Evolutionary conservation across 2,329 filamentous ascomycete genomes (phyloP).

Genomic region (Ploettnerulaceae sp.): DNA sequence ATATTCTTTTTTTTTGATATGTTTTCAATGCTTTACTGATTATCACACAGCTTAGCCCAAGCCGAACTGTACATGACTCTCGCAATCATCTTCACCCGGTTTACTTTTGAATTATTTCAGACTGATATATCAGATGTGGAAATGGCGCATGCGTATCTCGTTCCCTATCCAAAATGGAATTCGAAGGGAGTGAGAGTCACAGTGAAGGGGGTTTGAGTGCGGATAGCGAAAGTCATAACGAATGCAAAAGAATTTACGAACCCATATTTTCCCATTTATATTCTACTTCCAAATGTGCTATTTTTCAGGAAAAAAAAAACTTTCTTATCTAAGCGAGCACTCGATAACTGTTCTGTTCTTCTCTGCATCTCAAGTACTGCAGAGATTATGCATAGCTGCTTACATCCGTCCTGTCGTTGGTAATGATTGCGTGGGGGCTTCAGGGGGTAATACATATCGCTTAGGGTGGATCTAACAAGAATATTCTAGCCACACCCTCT

Average conservation of each 20-base stretch:
- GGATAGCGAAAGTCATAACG: neutral
- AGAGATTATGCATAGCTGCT: neutral
- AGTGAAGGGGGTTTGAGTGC: constrained; percentile 1
- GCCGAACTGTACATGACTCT: constrained; percentile 13
- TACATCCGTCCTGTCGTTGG: neutral
- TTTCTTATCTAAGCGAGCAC: too few relatives aligned
- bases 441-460: neutral
- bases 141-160: constrained; percentile 16
- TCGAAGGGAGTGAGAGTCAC: constrained; percentile 17
- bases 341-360: too few relatives aligned
- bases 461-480: too few relatives aligned
- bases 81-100: constrained; percentile 14
- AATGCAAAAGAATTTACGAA: neutral
- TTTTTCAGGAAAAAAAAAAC: too few relatives aligned
- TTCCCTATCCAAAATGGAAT: constrained; percentile 14
- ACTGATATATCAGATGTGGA: constrained; percentile 17
- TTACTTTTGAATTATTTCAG: constrained; percentile 13
- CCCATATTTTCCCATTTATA: too few relatives aligned
- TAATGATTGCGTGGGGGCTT: neutral
- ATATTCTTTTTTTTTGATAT: neutral
- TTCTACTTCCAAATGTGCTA: too few relatives aligned
- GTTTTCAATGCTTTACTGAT: neutral
- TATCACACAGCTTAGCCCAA: constrained; percentile 6
- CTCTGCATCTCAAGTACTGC: neutral
- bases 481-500: too few relatives aligned